A percentile compares a stretch with the other conserved stretches of the same genome.
Evolutionary conservation across 1,284 basidiomycete species (phyloP).

Genomic region (Termitomyces sp.): DNA sequence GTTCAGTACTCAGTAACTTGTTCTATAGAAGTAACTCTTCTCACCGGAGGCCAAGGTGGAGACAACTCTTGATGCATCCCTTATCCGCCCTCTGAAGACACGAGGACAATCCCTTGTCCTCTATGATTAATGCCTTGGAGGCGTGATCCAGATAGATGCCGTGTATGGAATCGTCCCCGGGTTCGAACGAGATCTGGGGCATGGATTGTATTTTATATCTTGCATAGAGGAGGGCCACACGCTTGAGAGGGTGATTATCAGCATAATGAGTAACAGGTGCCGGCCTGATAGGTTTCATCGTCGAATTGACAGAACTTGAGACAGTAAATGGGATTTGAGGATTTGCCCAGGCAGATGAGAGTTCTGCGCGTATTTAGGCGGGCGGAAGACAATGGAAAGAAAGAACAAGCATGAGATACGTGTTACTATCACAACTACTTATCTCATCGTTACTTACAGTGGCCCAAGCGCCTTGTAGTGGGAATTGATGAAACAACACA

Average conservation of each 20-base stretch:
- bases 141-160: background rate
- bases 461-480: background rate
- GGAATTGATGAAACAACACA: too few species aligned
- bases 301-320: background rate
- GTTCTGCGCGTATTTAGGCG: background rate
- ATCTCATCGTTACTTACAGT: too few species aligned
- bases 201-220: background rate
- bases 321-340: too few species aligned
- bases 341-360: background rate
- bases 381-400: background rate
- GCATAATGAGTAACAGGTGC: background rate
- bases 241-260: background rate
- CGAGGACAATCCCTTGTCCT: background rate
- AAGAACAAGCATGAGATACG: background rate
- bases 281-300: background rate
- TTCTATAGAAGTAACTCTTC: background rate
- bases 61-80: background rate
- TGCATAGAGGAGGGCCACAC: background rate
- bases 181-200: background rate
- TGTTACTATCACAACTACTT: background rate
- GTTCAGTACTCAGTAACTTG: background rate
- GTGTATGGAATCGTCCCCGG: constrained; percentile 1
- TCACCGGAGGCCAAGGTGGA: background rate
- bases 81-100: background rate
- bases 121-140: background rate